These are phyloP conservation scores for Scalesia atractyloides DNA, from an alignment of 129 eudicot species.

Conservation along the genomic window DNA sequence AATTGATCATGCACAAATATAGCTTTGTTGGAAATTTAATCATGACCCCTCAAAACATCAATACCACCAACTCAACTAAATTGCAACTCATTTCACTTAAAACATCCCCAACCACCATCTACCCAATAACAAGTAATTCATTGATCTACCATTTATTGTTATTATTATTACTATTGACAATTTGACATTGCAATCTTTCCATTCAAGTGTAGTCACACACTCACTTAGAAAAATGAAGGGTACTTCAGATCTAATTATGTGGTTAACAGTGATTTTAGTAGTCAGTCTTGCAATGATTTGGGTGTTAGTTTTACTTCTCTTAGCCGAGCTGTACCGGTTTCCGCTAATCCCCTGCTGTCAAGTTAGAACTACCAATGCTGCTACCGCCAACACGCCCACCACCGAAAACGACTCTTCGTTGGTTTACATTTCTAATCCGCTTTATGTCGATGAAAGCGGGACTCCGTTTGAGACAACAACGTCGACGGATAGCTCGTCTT, in stretches of 20 bases:
- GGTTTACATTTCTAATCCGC: constrained; percentile 77
- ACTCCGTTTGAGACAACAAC: constrained; percentile 72
- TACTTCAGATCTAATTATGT: constrained; percentile 59
- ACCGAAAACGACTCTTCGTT: constrained; percentile 29
- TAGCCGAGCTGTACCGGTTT: constrained; percentile 77
- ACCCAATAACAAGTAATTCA: neutral
- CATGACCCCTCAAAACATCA: neutral
- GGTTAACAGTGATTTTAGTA: constrained; percentile 54
- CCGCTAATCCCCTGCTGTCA: constrained; percentile 42
- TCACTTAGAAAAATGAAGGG: constrained; percentile 46
- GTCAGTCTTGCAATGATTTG: constrained; percentile 56
- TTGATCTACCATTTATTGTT: neutral
- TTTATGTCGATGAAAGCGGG: constrained; percentile 45
- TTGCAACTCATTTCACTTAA: neutral
- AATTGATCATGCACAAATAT: no score
- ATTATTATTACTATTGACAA: neutral
- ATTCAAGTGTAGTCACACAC: neutral
- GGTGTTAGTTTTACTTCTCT: constrained; percentile 55
- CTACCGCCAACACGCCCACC: constrained; percentile 3
- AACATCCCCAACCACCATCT: neutral
- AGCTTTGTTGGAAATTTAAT: neutral
- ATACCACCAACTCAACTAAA: neutral
- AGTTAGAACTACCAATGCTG: constrained; percentile 7
- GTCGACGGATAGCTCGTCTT: constrained; percentile 58
- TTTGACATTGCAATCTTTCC: no score